A percentile compares a stretch with the other conserved stretches of the same genome.
phyloP scores from a whole-genome alignment of 75 land plant genomes.

The Larix kaempferi region DNA sequence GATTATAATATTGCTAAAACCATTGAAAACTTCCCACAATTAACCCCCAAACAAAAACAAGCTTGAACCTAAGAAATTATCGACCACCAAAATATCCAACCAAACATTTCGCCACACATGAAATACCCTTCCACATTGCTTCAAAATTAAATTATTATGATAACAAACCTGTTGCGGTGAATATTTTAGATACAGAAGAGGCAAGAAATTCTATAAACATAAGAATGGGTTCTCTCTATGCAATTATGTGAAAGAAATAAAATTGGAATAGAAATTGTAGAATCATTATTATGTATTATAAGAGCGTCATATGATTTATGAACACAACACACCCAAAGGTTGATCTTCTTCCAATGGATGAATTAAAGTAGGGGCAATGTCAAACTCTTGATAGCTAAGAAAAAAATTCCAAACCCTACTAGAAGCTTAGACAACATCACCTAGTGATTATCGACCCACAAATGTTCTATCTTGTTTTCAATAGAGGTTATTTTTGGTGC shows the following conservation, averaged over 20 bases:
- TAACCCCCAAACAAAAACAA: slow-evolving; percentile 42
- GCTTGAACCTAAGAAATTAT: slow-evolving; percentile 34
- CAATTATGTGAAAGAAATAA: too few species aligned
- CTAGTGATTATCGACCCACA: too few species aligned
- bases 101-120: slow-evolving; percentile 35
- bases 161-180: slow-evolving; percentile 11
- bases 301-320: too few species aligned
- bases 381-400: not conserved
- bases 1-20: slow-evolving; percentile 26
- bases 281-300: too few species aligned
- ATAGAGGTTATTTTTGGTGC: not conserved
- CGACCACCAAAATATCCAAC: slow-evolving; percentile 53
- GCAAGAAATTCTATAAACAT: too few species aligned
- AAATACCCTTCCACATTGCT: slow-evolving; percentile 30
- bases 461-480: too few species aligned
- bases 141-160: slow-evolving; percentile 1
- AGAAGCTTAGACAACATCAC: too few species aligned
- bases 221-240: too few species aligned
- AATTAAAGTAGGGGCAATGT: not conserved
- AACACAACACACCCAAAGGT: too few species aligned
- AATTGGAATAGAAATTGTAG: too few species aligned
- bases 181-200: too few species aligned
- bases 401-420: not conserved
- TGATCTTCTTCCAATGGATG: too few species aligned
- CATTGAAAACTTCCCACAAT: slow-evolving; percentile 31